Evolutionary conservation across 164 flowering plant genomes (phyloP), one percentile per base, ranked within the genome.

Genomic region (Dillenia turbinata): DNA sequence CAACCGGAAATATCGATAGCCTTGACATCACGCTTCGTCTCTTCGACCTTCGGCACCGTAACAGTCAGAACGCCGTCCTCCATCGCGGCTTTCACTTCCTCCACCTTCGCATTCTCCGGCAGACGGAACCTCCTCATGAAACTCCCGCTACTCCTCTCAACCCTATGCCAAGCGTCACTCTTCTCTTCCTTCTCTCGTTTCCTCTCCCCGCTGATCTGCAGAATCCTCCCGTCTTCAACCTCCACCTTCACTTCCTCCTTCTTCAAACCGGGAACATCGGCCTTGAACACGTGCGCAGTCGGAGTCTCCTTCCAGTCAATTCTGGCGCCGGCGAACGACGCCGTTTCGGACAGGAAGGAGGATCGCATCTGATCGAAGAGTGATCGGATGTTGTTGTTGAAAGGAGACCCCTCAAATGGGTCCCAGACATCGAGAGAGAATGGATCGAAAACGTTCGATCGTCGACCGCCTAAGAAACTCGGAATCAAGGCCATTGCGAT

Each of bases 271-370:
- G 78, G 78, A 4, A 77, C 66, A 14, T 77, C 80, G 5, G 75
- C 80, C 66, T 73, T 74, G 69, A 77, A 70, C 22, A 73, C 69
- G 64, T 77, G 80, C 0, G 80, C 75, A 12, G 59, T 59, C 54
- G 73, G 60, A 1, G 81, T 74, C 63, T 77, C 81, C 71, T 74
- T 77, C 81, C 78, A 74, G 67, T 77, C 75, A 6, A 77, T 63
- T 15, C 44, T 66, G 1, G 76, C 51, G 52, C 64, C 52, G 0
- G 63, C 71, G 46, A 77, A 52, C 10, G 64, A 50, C 14, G 73
- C 16, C 8, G 75, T 61, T 54, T 71, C 73, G 15, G 33, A 22
- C 2, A 60, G 58, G 33, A 26, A 33, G 15, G 52, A 15, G 48
- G 61, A 47, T 3, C 53, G 17, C 48, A 63, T 0, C 49, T 58